phyloP scores from a whole-genome alignment of 257 asterid genomes.

The Solanum neorickii region DNA sequence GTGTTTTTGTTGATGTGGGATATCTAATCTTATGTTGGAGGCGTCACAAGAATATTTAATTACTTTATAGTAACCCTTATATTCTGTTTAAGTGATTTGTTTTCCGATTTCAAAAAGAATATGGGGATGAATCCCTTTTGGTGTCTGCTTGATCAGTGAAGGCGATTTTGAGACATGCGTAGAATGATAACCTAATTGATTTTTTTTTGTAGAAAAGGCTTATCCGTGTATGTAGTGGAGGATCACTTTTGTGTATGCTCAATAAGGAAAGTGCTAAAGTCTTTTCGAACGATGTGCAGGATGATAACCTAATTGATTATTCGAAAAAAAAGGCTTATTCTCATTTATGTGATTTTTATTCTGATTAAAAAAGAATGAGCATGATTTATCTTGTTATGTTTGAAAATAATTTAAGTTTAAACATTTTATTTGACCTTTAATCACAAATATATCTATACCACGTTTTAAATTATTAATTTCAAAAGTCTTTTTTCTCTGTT shows the following conservation, averaged over 20 bases:
- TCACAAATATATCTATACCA: not conserved
- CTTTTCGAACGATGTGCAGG: fast-evolving
- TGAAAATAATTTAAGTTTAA: not conserved
- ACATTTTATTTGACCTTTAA: not conserved
- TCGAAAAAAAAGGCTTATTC: not conserved
- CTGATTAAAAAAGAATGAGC: not conserved
- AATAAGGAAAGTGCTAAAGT: no score
- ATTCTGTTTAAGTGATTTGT: not conserved
- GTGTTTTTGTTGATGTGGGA: fast-evolving
- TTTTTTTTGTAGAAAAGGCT: no score
- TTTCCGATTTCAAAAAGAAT: no score
- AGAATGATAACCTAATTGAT: no score
- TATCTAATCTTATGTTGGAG: no score
- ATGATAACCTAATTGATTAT: not conserved
- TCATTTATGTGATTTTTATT: not conserved
- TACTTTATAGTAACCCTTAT: not conserved
- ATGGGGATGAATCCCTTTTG: not conserved
- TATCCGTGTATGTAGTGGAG: no score
- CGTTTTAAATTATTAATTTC: not conserved
- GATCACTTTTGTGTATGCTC: no score
- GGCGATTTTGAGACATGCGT: not conserved
- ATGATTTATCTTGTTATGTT: not conserved
- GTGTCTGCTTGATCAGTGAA: not conserved
- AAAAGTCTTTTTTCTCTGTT: not conserved
- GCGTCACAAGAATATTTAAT: not conserved